Conservation (phyloP, 768 basidiomycete genomes). For the Hirschioporus abietinus region DNA sequence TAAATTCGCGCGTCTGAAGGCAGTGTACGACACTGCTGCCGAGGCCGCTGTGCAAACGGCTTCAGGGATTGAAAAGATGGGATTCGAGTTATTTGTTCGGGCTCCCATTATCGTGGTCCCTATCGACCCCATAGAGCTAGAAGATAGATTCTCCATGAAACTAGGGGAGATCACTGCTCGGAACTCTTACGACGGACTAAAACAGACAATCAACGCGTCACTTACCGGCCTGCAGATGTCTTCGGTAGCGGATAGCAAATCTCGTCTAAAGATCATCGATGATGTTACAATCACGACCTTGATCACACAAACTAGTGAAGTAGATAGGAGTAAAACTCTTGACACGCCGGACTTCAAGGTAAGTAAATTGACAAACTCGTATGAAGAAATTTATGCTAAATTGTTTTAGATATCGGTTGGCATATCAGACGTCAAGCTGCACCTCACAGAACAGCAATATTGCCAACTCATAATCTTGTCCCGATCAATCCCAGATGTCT, state of each 20-base stretch:
- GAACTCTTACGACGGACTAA: conserved; percentile 59
- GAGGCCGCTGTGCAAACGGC: conserved; percentile 90
- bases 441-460: conserved; percentile 84
- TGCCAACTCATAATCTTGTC: conserved; percentile 58
- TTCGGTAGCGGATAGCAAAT: conserved; percentile 51
- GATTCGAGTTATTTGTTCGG: conserved; percentile 85
- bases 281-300: conserved; percentile 75
- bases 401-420: conserved; percentile 54
- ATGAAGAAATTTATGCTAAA: neutral
- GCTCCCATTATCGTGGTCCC: conserved; percentile 92
- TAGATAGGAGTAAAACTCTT: conserved; percentile 46
- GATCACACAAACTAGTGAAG: conserved; percentile 54
- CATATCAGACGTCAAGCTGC: conserved; percentile 79
- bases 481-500: conserved; percentile 62
- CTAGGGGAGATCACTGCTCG: conserved; percentile 85
- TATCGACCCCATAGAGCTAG: conserved; percentile 50
- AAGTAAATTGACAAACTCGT: conserved; percentile 13
- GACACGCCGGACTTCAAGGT: conserved; percentile 75
- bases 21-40: conserved; percentile 89
- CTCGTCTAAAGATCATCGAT: conserved; percentile 82
- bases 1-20: conserved; percentile 88
- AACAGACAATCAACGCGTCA: conserved; percentile 64
- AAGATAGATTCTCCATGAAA: conserved; percentile 70
- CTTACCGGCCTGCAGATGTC: conserved; percentile 80
- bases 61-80: conserved; percentile 90